A percentile compares a stretch with the other conserved stretches of the same genome.
phyloP scores from a whole-genome alignment of 73 alveolate genomes.

The Symbiodinium natans region DNA sequence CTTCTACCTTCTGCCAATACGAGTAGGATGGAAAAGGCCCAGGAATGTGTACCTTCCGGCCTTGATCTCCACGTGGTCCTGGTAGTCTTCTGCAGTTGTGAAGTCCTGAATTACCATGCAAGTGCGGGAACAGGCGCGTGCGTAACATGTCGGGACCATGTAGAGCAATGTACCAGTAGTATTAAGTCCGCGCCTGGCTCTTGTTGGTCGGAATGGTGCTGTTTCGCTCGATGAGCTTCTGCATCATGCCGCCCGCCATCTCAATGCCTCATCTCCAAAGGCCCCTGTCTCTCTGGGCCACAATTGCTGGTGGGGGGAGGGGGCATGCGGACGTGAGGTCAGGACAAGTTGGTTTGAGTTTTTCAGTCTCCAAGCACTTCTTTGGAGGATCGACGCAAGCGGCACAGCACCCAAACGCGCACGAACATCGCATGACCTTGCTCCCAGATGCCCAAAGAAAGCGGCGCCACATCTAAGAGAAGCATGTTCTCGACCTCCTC shows the following conservation, averaged over 20 bases:
- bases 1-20: neutral
- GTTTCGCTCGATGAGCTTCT: constrained; percentile 93
- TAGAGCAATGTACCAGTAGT: too few relatives aligned
- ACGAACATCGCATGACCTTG: too few relatives aligned
- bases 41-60: neutral
- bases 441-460: constrained; percentile 95
- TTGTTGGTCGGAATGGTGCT: constrained; percentile 93
- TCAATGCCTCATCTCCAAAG: constrained; percentile 25
- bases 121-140: too few relatives aligned
- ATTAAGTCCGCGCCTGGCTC: constrained; percentile 43
- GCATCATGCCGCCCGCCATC: constrained; percentile 96
- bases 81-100: constrained; percentile 89
- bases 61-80: constrained; percentile 86
- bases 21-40: neutral
- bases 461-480: constrained; percentile 95
- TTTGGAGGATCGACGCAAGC: too few relatives aligned
- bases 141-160: too few relatives aligned
- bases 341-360: too few relatives aligned
- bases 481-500: constrained; percentile 94
- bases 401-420: neutral
- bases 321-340: neutral
- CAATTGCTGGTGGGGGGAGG: neutral
- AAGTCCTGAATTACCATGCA: constrained; percentile 34
- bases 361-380: too few relatives aligned
- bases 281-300: neutral